Conservation (phyloP, 1,284 basidiomycete species). For the Cutaneotrichosporon cavernicola region DNA sequence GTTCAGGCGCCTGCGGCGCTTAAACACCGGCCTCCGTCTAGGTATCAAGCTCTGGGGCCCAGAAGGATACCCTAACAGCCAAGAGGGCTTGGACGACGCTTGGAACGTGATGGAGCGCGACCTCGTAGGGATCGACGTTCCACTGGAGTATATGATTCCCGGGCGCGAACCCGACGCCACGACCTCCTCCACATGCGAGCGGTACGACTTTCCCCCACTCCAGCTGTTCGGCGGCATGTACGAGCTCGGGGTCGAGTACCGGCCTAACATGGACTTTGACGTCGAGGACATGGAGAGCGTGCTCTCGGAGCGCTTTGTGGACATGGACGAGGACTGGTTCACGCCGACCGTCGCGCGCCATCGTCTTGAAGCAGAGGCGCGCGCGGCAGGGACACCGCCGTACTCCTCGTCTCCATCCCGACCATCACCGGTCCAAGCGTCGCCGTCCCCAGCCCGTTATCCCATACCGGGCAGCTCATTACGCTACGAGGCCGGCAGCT, state of each 20-base stretch:
- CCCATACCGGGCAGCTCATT: slow-evolving; percentile 9
- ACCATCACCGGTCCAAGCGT: not conserved
- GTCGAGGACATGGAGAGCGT: slow-evolving; percentile 50
- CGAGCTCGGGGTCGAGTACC: slow-evolving; percentile 37
- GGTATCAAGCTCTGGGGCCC: slow-evolving; percentile 53
- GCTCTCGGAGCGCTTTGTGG: slow-evolving; percentile 46
- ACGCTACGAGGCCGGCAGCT: slow-evolving; percentile 7
- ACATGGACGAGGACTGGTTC: slow-evolving; percentile 54
- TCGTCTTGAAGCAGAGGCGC: slow-evolving; percentile 30
- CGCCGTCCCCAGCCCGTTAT: not conserved
- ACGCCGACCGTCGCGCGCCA: slow-evolving; percentile 49
- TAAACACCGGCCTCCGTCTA: slow-evolving; percentile 45
- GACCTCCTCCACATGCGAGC: slow-evolving; percentile 11
- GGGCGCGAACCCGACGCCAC: slow-evolving; percentile 22
- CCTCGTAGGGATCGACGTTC: slow-evolving; percentile 41
- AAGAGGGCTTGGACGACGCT: slow-evolving; percentile 38
- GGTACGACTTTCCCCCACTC: slow-evolving; percentile 40
- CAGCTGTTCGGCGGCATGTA: slow-evolving; percentile 46
- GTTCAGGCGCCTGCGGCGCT: slow-evolving; percentile 40
- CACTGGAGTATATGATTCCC: slow-evolving; percentile 34
- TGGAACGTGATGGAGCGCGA: slow-evolving; percentile 51
- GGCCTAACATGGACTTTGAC: slow-evolving; percentile 46
- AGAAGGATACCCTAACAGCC: slow-evolving; percentile 38
- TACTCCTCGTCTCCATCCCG: not conserved
- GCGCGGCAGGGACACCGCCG: not conserved